phyloP scores from a whole-genome alignment of 1,139 yeast species.

The Pichia norvegensis region DNA sequence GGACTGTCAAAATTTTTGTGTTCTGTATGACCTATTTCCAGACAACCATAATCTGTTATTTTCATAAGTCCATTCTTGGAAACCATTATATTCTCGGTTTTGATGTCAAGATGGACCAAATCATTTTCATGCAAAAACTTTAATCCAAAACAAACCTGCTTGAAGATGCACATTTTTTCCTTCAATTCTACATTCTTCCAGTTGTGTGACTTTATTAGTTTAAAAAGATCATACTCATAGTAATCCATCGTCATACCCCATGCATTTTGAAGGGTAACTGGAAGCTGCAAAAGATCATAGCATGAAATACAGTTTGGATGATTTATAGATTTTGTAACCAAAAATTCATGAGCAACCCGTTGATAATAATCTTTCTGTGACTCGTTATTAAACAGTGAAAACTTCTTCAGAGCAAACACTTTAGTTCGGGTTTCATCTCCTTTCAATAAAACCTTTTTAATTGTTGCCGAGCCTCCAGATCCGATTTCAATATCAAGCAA shows the following conservation, averaged over 20 bases:
- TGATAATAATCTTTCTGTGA: slow-evolving; percentile 50
- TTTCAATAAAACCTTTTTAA: slow-evolving; percentile 25
- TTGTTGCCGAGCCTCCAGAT: slow-evolving; percentile 66
- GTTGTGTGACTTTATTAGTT: slow-evolving; percentile 37
- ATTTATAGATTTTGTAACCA: slow-evolving; percentile 47
- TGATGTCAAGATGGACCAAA: slow-evolving; percentile 57
- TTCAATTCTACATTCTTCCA: slow-evolving; percentile 35
- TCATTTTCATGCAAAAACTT: slow-evolving; percentile 49
- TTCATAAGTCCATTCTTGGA: slow-evolving; percentile 55
- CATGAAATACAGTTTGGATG: slow-evolving; percentile 53
- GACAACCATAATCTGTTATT: slow-evolving; percentile 70
- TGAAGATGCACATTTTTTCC: slow-evolving; percentile 57
- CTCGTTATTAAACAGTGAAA: slow-evolving; percentile 53
- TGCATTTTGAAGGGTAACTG: slow-evolving; percentile 54
- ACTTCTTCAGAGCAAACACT: slow-evolving; percentile 55
- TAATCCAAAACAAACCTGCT: slow-evolving; percentile 48
- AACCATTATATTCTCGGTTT: slow-evolving; percentile 57
- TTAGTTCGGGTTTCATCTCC: slow-evolving; percentile 19
- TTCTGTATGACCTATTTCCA: slow-evolving; percentile 53
- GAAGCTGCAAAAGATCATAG: slow-evolving; percentile 48
- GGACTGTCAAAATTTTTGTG: slow-evolving; percentile 47
- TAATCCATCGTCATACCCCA: slow-evolving; percentile 73
- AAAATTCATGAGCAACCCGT: slow-evolving; percentile 55
- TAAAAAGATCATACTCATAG: slow-evolving; percentile 51
- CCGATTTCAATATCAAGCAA: slow-evolving; percentile 46